A percentile compares a stretch with the other conserved stretches of the same genome.
phyloP scores from a whole-genome alignment of 163 green algal species.

The Chlorella variabilis region DNA sequence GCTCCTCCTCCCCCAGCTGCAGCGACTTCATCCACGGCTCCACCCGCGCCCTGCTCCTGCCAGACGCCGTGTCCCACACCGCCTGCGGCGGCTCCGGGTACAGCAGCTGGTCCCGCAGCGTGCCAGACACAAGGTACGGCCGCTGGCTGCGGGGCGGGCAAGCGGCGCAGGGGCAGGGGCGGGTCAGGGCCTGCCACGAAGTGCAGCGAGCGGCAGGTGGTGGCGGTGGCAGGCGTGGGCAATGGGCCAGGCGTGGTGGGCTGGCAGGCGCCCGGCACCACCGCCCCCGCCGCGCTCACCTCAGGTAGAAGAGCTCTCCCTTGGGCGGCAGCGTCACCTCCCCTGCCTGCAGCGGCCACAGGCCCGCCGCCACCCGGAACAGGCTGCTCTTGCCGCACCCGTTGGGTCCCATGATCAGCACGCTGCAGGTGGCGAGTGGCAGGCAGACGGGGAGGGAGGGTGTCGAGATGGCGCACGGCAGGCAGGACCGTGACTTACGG shows the following conservation, averaged over 20 bases:
- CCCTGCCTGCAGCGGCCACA: constrained; percentile 88
- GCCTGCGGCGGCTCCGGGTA: constrained; percentile 85
- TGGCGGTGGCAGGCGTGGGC: too few species aligned
- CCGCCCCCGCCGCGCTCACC: too few species aligned
- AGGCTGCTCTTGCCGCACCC: constrained; percentile 93
- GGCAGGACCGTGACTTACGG: too few species aligned
- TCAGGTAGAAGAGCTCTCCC: constrained; percentile 89
- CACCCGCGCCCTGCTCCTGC: constrained; percentile 33
- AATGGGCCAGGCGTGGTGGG: too few species aligned
- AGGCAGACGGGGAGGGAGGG: neutral
- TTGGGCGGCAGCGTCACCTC: constrained; percentile 73
- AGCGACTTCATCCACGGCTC: constrained; percentile 39
- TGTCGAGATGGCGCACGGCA: neutral
- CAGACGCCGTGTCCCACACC: constrained; percentile 58
- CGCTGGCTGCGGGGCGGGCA: constrained; percentile 69
- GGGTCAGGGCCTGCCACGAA: too few species aligned
- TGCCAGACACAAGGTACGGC: constrained; percentile 89
- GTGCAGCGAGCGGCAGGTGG: too few species aligned
- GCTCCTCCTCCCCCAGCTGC: constrained; percentile 32
- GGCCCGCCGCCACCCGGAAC: constrained; percentile 85
- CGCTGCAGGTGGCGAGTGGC: constrained; percentile 32
- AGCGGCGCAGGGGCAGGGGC: too few species aligned
- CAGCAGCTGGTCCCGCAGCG: constrained; percentile 93
- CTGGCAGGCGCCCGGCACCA: too few species aligned
- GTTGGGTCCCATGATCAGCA: constrained; percentile 97